A percentile compares a stretch with the other conserved stretches of the same genome.
Evolutionary conservation across 148 eudicot genomes (phyloP).

Genomic region (Nyssa sinensis): DNA sequence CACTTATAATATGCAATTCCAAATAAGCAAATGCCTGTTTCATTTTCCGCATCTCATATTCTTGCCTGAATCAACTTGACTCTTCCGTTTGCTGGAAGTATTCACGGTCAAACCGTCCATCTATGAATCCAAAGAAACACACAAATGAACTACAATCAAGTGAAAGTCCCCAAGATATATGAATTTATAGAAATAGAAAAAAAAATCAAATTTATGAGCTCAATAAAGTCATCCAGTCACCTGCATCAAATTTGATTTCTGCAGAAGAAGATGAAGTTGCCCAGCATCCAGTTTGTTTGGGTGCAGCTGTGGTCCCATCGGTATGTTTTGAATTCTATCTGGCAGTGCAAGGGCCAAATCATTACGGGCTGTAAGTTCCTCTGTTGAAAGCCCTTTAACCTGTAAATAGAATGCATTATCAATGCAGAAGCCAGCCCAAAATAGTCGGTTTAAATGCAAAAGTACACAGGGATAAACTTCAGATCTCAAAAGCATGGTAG

Average conservation of each 20-base stretch:
- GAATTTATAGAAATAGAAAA: not conserved
- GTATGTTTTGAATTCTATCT: slow-evolving; percentile 84
- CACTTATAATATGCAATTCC: slow-evolving; percentile 1
- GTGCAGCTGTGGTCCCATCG: slow-evolving; percentile 86
- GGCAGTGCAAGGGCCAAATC: slow-evolving; percentile 91
- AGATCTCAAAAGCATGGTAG: too few species aligned
- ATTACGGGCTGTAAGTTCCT: slow-evolving; percentile 83
- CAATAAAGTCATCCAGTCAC: slow-evolving; percentile 32
- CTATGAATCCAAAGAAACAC: slow-evolving; percentile 32
- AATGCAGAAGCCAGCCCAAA: not conserved
- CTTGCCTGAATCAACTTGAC: slow-evolving; percentile 81
- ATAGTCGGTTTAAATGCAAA: too few species aligned
- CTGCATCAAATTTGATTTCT: slow-evolving; percentile 93
- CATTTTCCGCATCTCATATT: slow-evolving; percentile 95
- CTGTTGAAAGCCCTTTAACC: slow-evolving; percentile 91
- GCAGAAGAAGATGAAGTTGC: slow-evolving; percentile 73
- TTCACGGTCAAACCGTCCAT: slow-evolving; percentile 71
- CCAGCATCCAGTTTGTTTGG: slow-evolving; percentile 87
- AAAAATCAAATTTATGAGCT: not conserved
- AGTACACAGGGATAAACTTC: too few species aligned
- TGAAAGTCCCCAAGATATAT: not conserved
- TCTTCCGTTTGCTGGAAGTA: slow-evolving; percentile 88
- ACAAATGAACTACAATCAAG: slow-evolving; percentile 8
- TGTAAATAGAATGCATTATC: slow-evolving; percentile 26
- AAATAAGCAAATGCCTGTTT: slow-evolving; percentile 61